Conservation (phyloP, 768 basidiomycete genomes). For the Coprinopsis marcescibilis region DNA sequence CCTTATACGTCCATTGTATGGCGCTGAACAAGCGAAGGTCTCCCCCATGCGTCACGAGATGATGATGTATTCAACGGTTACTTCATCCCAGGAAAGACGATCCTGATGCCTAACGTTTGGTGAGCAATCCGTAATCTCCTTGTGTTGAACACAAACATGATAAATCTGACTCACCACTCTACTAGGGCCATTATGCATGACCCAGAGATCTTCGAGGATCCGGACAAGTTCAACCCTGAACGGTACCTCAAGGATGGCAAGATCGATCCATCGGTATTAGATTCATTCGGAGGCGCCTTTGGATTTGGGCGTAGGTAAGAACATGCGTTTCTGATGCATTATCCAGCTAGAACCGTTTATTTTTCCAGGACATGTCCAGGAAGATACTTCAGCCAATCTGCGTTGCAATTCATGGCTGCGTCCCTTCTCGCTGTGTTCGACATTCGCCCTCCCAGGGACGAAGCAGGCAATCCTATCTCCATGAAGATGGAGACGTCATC, state of each 20-base stretch:
- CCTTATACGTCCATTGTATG: conserved; percentile 10
- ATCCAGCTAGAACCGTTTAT: neutral
- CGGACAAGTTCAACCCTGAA: conserved; percentile 28
- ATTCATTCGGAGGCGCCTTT: conserved; percentile 12
- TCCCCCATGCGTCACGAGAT: conserved; percentile 24
- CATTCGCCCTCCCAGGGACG: conserved; percentile 15
- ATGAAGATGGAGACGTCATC: conserved; percentile 2
- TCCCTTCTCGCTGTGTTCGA: conserved; percentile 15
- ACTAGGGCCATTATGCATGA: conserved; percentile 23
- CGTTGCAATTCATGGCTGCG: conserved; percentile 14
- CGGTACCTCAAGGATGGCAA: conserved; percentile 20
- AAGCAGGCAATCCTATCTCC: conserved; percentile 13
- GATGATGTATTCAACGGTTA: conserved; percentile 36
- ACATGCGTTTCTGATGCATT: neutral
- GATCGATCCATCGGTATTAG: conserved; percentile 11
- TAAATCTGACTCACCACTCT: neutral
- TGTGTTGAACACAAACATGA: no score
- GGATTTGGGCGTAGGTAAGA: conserved; percentile 17
- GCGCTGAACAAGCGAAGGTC: no score
- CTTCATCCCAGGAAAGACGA: conserved; percentile 36
- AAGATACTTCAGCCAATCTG: conserved; percentile 14
- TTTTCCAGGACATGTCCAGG: conserved; percentile 16
- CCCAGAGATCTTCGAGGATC: conserved; percentile 24
- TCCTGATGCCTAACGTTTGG: no score
- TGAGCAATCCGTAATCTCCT: no score